These are phyloP conservation scores for Blastobotrys malaysiensis DNA, from an alignment of 1,139 yeast genomes.

Conservation along the genomic window DNA sequence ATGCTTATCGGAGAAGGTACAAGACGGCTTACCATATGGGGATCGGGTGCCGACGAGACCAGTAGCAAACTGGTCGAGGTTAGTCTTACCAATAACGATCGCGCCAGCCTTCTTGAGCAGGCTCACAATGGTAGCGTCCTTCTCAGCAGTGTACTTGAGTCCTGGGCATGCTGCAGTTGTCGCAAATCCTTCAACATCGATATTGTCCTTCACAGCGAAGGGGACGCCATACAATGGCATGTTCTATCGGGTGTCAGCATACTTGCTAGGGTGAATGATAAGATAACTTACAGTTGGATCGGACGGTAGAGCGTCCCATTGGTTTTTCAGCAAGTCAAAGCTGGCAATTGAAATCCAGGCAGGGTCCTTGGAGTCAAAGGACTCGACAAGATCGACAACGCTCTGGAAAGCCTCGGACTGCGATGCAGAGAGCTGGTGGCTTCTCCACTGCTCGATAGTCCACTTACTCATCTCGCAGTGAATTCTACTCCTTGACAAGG, in stretches of 20 bases:
- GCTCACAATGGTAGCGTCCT: constrained; percentile 69
- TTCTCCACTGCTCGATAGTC: constrained; percentile 67
- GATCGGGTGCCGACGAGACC: constrained; percentile 94
- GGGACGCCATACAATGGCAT: constrained; percentile 87
- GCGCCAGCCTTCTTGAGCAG: constrained; percentile 80
- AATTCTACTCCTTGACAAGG: not conserved
- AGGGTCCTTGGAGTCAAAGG: constrained; percentile 50
- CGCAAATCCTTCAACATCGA: constrained; percentile 72
- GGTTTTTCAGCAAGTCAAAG: constrained; percentile 56
- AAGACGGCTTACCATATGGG: constrained; percentile 85
- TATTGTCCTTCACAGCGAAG: constrained; percentile 88
- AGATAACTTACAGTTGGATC: constrained; percentile 15
- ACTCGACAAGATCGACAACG: constrained; percentile 43
- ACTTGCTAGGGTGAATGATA: too few species aligned
- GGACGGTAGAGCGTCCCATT: constrained; percentile 63
- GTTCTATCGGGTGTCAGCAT: constrained; percentile 12
- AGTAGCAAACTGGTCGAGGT: constrained; percentile 93
- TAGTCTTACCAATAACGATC: constrained; percentile 84
- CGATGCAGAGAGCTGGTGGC: constrained; percentile 58
- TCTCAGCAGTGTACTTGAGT: constrained; percentile 57
- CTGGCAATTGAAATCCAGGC: constrained; percentile 86
- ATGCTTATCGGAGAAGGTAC: constrained; percentile 66
- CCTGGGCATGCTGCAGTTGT: constrained; percentile 97
- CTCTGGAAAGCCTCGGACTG: constrained; percentile 54
- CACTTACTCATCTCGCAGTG: constrained; percentile 39